Base-by-base conservation (phyloP, 495 filamentous ascomycete species). In the Tuber aestivum region DNA sequence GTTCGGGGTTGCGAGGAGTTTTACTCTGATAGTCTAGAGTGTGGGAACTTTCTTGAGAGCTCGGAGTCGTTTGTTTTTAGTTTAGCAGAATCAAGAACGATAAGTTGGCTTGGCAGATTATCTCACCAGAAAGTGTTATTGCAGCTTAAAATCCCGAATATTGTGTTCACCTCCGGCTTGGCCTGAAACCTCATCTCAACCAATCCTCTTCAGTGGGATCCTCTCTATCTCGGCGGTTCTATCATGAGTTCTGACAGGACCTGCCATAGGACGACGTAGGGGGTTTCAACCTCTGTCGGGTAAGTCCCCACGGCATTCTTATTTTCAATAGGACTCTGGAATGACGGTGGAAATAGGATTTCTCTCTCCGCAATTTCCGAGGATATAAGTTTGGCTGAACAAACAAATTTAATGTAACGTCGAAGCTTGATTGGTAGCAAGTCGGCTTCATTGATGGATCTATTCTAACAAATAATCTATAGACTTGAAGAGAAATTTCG, bases 391-490 rank as follows among this genome's bases (percentile, higher is more conserved):
- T 91, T 85, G 86, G 86, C 37, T 90, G 94, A 42, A 93, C 91
- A 0, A 95, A 97, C 85, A 94, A 96, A 80, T 99, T 97, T 83
- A 92, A 93, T 42, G 90, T 97, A 20, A 84, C 89, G 38, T 87
- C 87, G 27, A 90, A 88, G 45, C 87, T 97, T 8, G 88, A 91
- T 37, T 95, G 95, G 81, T 83, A 77, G 23, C 14, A 61, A 18
- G 35, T 20, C n/a, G 18, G 6, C 23, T 50, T 21, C 23, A 23
- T 56, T 27, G 38, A 21, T 6, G 14, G 12, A 65, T 20, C 21
- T 21, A 12, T 40, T 27, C 42, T 65, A 41, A 7, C 70, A 71
- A 32, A 40, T 2, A 37, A 21, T 45, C 23, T 68, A 21, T 41
- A 83, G 81, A 5, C 86, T 97, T 27, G 92, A 93, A 77, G 95